Evolutionary conservation across 2,329 filamentous ascomycete species (phyloP).

Genomic region (Phaeomoniella chlamydospora): DNA sequence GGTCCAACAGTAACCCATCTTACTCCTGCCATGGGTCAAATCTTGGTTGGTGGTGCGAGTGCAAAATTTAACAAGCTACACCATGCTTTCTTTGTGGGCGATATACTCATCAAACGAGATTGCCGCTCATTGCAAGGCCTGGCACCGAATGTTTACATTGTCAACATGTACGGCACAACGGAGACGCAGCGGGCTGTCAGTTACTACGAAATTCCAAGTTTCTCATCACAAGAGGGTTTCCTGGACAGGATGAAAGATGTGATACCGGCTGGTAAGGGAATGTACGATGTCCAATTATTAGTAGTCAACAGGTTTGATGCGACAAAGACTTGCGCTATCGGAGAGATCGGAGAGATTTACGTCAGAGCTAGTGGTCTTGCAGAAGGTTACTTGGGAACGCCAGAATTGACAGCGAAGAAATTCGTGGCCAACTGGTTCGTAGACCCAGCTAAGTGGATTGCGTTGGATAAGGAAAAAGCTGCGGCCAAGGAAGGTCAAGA

Average conservation of each 20-base stretch:
- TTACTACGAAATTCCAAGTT: constrained; percentile 64
- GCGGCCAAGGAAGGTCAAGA: constrained; percentile 37
- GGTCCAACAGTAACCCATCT: constrained; percentile 69
- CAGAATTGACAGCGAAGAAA: constrained; percentile 55
- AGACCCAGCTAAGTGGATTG: constrained; percentile 53
- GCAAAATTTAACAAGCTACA: constrained; percentile 65
- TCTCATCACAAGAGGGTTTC: constrained; percentile 46
- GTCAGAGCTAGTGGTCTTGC: constrained; percentile 72
- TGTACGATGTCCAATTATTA: constrained; percentile 77
- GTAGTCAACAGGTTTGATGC: constrained; percentile 59
- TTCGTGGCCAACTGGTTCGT: constrained; percentile 82
- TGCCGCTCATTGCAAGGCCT: constrained; percentile 62
- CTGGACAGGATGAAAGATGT: constrained; percentile 56
- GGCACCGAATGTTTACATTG: constrained; percentile 58
- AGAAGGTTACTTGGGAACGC: constrained; percentile 57
- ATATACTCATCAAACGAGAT: constrained; percentile 74
- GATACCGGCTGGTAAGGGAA: constrained; percentile 72
- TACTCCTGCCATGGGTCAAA: constrained; percentile 93
- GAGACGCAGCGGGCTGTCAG: constrained; percentile 71
- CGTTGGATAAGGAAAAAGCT: constrained; percentile 43
- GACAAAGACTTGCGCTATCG: constrained; percentile 59
- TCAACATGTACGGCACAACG: constrained; percentile 82
- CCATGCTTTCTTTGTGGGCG: constrained; percentile 80
- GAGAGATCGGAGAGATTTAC: constrained; percentile 74
- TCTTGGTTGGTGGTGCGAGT: constrained; percentile 71